A percentile compares a stretch with the other conserved stretches of the same genome.
Conservation (phyloP, 768 basidiomycete species). For the Rubroboletus satanas region DNA sequence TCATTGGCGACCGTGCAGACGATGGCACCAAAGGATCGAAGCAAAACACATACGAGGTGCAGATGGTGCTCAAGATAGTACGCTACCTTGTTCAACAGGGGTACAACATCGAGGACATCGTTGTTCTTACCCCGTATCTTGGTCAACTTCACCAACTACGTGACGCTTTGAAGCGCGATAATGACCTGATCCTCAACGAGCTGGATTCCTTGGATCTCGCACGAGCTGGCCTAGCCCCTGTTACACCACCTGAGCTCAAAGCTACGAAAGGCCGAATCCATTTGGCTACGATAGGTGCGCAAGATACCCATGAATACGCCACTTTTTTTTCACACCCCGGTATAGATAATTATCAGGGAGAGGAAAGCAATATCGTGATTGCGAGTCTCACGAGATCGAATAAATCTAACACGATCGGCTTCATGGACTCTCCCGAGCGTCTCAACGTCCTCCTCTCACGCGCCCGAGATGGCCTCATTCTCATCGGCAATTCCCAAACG, state of each 20-base stretch:
- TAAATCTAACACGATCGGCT: conserved; percentile 52
- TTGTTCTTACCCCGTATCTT: conserved; percentile 68
- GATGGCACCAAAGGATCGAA: conserved; percentile 49
- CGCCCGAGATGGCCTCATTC: conserved; percentile 57
- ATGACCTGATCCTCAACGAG: conserved; percentile 59
- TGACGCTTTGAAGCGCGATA: conserved; percentile 39
- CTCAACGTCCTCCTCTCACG: conserved; percentile 69
- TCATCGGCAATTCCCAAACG: conserved; percentile 53
- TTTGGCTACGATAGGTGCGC: conserved; percentile 61
- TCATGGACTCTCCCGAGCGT: conserved; percentile 66
- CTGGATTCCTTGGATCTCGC: conserved; percentile 56
- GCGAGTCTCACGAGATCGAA: conserved; percentile 61
- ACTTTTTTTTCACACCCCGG: no score
- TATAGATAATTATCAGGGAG: conserved; percentile 72
- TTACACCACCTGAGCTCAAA: conserved; percentile 34
- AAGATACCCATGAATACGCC: neutral
- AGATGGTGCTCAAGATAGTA: conserved; percentile 63
- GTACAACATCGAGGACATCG: conserved; percentile 56
- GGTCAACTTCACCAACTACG: conserved; percentile 55
- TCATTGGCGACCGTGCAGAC: conserved; percentile 44
- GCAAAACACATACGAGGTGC: conserved; percentile 54
- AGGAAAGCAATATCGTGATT: conserved; percentile 67
- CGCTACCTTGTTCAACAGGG: conserved; percentile 66
- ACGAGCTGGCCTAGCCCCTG: conserved; percentile 46
- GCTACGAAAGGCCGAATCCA: conserved; percentile 38